Conservation (phyloP, 108 stramenopile species). For the Thalassiosira profunda region DNA sequence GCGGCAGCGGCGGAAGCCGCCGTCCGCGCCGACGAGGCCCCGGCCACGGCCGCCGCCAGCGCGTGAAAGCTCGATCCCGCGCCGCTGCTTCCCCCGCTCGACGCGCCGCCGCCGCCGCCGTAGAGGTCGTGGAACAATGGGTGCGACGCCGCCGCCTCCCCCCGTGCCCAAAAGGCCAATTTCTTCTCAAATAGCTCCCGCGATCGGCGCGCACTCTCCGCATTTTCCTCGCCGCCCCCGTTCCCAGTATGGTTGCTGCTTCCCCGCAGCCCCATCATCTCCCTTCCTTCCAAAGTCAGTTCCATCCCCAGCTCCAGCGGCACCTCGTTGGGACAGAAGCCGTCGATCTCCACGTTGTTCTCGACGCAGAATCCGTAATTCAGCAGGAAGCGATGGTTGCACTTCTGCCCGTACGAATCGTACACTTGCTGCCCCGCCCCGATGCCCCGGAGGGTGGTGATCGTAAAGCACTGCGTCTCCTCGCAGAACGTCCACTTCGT, state of each 20-base stretch:
- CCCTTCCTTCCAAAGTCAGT: not conserved
- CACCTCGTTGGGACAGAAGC: conserved; percentile 99
- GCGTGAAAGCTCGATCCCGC: conserved; percentile 1
- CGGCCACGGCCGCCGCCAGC: conserved; percentile 13
- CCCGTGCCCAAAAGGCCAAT: conserved; percentile 91
- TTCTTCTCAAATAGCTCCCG: conserved; percentile 56
- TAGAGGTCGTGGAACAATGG: not conserved
- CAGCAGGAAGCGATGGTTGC: conserved; percentile 99
- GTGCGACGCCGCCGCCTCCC: conserved; percentile 46
- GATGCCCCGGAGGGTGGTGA: conserved; percentile 90
- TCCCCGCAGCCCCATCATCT: not conserved
- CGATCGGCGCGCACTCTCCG: not conserved
- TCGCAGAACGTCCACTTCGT: conserved; percentile 99
- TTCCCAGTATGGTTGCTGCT: too few relatives aligned
- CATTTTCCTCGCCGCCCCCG: not conserved
- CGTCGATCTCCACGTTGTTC: conserved; percentile 96
- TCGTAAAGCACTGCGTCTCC: conserved; percentile 96
- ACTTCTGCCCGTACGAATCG: conserved; percentile 99
- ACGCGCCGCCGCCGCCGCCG: not conserved
- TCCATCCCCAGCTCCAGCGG: conserved; percentile 77
- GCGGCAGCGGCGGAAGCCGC: not conserved
- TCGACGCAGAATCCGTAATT: conserved; percentile 99
- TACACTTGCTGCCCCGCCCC: conserved; percentile 93
- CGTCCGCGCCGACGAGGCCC: not conserved
- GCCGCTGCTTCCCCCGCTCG: not conserved